Percentiles rank a stretch among this genome's conserved stretches.
phyloP scores from a whole-genome alignment of 75 land plant species.

The Selaginella tamariscina region DNA sequence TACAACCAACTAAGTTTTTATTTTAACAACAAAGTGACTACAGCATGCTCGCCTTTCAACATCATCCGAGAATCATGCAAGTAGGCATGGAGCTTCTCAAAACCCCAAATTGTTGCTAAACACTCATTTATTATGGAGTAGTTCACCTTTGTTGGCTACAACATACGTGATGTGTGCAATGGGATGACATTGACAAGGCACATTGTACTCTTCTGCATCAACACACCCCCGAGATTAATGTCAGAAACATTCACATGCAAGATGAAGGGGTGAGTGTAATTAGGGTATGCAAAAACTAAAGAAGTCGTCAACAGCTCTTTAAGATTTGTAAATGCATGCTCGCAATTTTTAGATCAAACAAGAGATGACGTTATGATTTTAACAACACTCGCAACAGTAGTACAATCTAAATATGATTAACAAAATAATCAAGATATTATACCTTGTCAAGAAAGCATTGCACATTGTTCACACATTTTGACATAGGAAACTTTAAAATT shows the following conservation, averaged over 20 bases:
- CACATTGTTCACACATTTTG: not conserved
- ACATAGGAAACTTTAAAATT: not conserved
- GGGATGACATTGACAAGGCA: not conserved
- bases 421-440: not conserved
- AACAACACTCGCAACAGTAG: not conserved
- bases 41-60: not conserved
- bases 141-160: not conserved
- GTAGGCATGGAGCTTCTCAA: slow-evolving; percentile 11
- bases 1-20: not conserved
- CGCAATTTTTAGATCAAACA: not conserved
- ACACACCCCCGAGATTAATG: not conserved
- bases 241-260: not conserved
- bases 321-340: not conserved
- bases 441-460: not conserved
- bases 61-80: slow-evolving; percentile 8
- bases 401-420: not conserved
- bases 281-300: not conserved
- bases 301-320: not conserved
- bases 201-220: not conserved
- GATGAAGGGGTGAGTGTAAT: not conserved
- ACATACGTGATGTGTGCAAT: slow-evolving; percentile 6
- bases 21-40: not conserved
- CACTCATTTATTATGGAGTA: slow-evolving; percentile 14
- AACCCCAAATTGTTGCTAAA: slow-evolving; percentile 14
- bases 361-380: not conserved